Evolutionary conservation across 1,139 yeast species (phyloP), one percentile per base, ranked within the genome.

Genomic region (Maudiozyma humilis): DNA sequence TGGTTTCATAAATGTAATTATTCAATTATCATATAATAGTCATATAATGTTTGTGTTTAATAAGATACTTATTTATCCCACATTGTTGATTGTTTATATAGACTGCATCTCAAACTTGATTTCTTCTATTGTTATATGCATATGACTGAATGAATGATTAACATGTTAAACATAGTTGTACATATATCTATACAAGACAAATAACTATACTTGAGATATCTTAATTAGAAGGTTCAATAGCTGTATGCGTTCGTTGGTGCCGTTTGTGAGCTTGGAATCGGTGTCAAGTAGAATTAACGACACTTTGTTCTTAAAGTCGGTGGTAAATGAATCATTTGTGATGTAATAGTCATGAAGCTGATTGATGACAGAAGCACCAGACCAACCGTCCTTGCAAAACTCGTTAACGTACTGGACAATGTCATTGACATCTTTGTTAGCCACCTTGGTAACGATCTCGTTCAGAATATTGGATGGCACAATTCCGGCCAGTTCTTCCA

Each of bases 161-260:
- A n/a, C n/a, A n/a, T n/a, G n/a, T n/a, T n/a, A n/a, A n/a, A n/a
- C n/a, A n/a, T n/a, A n/a, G n/a, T n/a, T n/a, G n/a, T n/a, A n/a
- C n/a, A n/a, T n/a, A n/a, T n/a, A n/a, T n/a, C n/a, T n/a, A n/a
- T n/a, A n/a, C n/a, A n/a, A n/a, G 18, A 34, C 20, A 34, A 16
- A 17, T 17, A 13, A n/a, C 14, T 17, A 39, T 47, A 55, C 43
- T 44, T 67, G 67, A 1, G 85, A 69, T 2, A 86, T 67, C 53
- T 79, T 76, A 43, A 82, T 64, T 44, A 81, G 66, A 52, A 88
- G 70, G 55, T 86, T 84, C 52, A 91, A 71, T 31, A 93, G 62
- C 56, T 87, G 96, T 32, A 93, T 68, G 49, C 84, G 89, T 60
- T 93, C 99, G 59, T 88, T 95, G 3, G 96, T 78, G 14, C 99